Percentiles rank a stretch among this genome's conserved stretches.
phyloP scores from a whole-genome alignment of 2,329 filamentous ascomycete species.

The Colletotrichum noveboracense region DNA sequence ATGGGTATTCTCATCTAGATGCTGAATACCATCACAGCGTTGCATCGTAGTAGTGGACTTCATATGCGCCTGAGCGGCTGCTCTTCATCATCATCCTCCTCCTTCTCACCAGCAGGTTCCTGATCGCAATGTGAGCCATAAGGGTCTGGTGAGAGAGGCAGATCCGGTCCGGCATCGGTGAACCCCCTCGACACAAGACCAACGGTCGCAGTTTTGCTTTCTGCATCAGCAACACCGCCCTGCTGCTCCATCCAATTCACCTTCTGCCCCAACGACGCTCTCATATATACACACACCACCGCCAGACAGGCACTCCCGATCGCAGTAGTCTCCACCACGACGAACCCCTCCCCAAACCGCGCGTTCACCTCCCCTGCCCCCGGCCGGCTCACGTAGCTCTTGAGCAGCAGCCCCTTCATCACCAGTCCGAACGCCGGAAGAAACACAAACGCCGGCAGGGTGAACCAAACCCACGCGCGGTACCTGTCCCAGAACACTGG shows the following conservation, averaged over 20 bases:
- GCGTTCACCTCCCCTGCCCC: not conserved
- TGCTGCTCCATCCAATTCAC: conserved; percentile 17
- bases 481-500: conserved; percentile 19
- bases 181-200: not conserved
- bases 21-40: not conserved
- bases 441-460: not conserved
- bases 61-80: not conserved
- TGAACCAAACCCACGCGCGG: conserved; percentile 6
- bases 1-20: not conserved
- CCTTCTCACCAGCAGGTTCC: not conserved
- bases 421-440: not conserved
- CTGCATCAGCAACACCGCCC: not conserved
- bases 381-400: not conserved
- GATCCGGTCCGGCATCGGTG: not conserved
- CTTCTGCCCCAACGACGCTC: not conserved
- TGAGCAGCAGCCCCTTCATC: not conserved
- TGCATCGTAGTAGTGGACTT: not conserved
- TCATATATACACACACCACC: not conserved
- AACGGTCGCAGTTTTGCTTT: not conserved
- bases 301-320: not conserved
- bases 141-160: not conserved
- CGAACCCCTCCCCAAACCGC: conserved; percentile 1
- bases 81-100: not conserved
- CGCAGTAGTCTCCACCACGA: not conserved
- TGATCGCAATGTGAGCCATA: fast-evolving